Percentiles rank a stretch among this genome's conserved stretches.
Conservation (phyloP, 305 asterid species). For the Solanum hybrid region DNA sequence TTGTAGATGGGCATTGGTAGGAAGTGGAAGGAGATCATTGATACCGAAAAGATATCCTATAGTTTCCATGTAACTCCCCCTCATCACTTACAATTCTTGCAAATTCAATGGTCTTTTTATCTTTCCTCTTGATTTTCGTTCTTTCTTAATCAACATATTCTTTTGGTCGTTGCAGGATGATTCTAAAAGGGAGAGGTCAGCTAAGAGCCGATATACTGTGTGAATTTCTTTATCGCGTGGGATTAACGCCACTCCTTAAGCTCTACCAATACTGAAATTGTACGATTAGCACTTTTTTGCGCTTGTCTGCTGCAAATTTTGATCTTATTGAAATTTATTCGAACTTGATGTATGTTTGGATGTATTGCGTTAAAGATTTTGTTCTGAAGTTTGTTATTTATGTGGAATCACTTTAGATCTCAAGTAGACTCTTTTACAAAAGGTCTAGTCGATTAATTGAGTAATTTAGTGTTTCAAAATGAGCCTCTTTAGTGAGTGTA, state of each 20-base stretch:
- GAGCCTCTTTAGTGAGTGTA: neutral
- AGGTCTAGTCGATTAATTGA: neutral
- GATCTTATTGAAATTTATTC: neutral
- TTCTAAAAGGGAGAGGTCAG: slow-evolving; percentile 52
- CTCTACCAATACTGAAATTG: neutral
- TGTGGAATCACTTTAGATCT: neutral
- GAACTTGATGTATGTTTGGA: neutral
- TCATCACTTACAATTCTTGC: neutral
- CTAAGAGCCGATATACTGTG: slow-evolving; percentile 46
- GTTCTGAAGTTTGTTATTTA: neutral
- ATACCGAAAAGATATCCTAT: slow-evolving; percentile 56
- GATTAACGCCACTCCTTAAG: neutral
- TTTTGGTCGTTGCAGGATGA: slow-evolving; percentile 53
- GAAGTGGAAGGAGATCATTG: slow-evolving; percentile 91
- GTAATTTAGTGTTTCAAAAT: neutral
- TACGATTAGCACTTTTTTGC: neutral
- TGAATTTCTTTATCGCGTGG: slow-evolving; percentile 19
- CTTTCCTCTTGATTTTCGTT: neutral
- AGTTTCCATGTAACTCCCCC: slow-evolving; percentile 49
- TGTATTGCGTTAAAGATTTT: neutral
- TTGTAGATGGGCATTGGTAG: slow-evolving; percentile 90
- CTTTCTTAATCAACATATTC: neutral
- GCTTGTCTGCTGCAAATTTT: neutral
- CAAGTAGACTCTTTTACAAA: neutral
- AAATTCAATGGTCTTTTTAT: neutral